A percentile compares a stretch with the other conserved stretches of the same genome.
phyloP scores from a whole-genome alignment of 768 basidiomycete species.

The Exidia glandulosa region DNA sequence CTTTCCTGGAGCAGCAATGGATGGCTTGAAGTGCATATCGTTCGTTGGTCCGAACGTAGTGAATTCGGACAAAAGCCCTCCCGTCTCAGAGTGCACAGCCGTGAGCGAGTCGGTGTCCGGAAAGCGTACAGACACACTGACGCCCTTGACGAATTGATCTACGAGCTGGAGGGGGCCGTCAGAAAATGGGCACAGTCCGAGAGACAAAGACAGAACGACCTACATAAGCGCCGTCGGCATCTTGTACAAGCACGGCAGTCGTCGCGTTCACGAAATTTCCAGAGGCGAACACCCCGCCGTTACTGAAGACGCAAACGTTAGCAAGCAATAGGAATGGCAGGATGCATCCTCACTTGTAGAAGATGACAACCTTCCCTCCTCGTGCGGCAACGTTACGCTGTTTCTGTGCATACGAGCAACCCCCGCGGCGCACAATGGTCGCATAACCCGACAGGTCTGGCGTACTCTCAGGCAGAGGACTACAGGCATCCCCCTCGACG shows the following conservation, averaged over 20 bases:
- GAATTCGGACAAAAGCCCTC: slow-evolving; percentile 16
- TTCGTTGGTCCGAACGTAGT: slow-evolving; percentile 22
- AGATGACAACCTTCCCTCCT: slow-evolving; percentile 6
- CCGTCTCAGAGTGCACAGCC: slow-evolving; percentile 15
- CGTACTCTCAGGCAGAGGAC: slow-evolving; percentile 14
- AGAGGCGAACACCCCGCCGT: slow-evolving; percentile 1
- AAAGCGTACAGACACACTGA: neutral
- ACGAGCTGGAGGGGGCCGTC: neutral
- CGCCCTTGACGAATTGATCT: neutral
- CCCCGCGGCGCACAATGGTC: slow-evolving; percentile 22
- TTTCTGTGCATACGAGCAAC: slow-evolving; percentile 14
- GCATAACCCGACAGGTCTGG: slow-evolving; percentile 20
- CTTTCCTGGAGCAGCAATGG: slow-evolving; percentile 7
- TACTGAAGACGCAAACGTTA: neutral
- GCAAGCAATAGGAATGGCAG: too few relatives aligned
- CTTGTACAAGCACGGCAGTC: slow-evolving; percentile 1
- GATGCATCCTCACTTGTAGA: slow-evolving; percentile 1
- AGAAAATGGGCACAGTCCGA: too few relatives aligned
- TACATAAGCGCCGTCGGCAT: slow-evolving; percentile 5
- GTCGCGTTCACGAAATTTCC: neutral
- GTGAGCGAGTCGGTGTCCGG: neutral
- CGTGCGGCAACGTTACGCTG: slow-evolving; percentile 10
- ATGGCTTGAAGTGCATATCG: slow-evolving; percentile 15
- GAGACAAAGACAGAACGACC: too few relatives aligned
- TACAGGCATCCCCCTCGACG: slow-evolving; percentile 20